Evolutionary conservation across 805 yeast genomes (phyloP).

Genomic region (Clavispora carvajalis): DNA sequence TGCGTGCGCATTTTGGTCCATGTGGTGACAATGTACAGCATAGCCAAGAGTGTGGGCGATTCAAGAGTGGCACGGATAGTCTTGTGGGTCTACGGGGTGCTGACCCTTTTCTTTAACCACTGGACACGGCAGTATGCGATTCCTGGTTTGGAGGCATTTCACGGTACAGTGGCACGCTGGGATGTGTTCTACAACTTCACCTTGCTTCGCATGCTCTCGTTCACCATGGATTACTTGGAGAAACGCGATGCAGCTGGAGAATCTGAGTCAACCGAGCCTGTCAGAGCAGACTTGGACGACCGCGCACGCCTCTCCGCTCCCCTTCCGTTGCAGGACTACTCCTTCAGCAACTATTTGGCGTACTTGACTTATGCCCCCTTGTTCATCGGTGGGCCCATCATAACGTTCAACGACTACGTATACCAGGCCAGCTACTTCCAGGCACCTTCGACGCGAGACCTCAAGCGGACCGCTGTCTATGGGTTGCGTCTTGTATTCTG

Average conservation of each 20-base stretch:
- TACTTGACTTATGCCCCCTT: conserved; percentile 83
- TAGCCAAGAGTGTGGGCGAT: conserved; percentile 37
- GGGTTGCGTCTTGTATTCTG: conserved; percentile 67
- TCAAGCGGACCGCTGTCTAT: conserved; percentile 51
- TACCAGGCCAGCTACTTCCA: conserved; percentile 58
- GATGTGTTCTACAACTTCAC: conserved; percentile 94
- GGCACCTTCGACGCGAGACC: conserved; percentile 51
- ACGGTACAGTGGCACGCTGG: conserved; percentile 87
- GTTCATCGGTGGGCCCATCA: conserved; percentile 90
- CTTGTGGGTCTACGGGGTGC: conserved; percentile 80
- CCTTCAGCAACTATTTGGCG: conserved; percentile 60
- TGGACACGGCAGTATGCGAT: conserved; percentile 4
- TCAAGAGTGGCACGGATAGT: conserved; percentile 35
- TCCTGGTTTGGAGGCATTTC: conserved; percentile 53
- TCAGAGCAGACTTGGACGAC: conserved; percentile 39
- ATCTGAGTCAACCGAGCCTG: neutral
- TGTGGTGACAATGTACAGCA: conserved; percentile 45
- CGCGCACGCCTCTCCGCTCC: conserved; percentile 62
- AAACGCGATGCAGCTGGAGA: conserved; percentile 12
- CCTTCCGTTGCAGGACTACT: conserved; percentile 56
- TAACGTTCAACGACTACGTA: conserved; percentile 87
- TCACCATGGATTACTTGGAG: conserved; percentile 67
- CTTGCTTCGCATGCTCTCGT: conserved; percentile 76
- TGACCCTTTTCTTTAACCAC: conserved; percentile 63
- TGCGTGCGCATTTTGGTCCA: conserved; percentile 57